Percentiles rank a stretch among this genome's conserved stretches.
Evolutionary conservation across 805 yeast genomes (phyloP).

Genomic region (Starmerella sirachaensis): DNA sequence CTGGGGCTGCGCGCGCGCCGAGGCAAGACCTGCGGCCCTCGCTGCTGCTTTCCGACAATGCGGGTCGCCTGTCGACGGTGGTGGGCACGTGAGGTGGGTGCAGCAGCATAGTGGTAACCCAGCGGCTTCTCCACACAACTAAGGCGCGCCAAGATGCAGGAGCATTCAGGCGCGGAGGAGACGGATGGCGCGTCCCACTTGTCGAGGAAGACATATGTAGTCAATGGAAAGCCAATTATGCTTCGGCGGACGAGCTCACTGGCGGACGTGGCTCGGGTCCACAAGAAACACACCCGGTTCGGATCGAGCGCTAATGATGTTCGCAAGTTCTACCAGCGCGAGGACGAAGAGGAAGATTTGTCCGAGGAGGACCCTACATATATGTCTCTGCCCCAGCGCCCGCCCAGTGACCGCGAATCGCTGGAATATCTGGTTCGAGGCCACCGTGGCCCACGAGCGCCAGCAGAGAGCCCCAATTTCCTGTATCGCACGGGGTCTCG

Average conservation of each 20-base stretch:
- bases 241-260: conserved; percentile 18
- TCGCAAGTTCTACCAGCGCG: conserved; percentile 14
- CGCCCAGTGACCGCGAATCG: not conserved
- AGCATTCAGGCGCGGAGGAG: no score
- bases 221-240: conserved; percentile 1
- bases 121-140: no score
- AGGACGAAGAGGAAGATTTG: conserved; percentile 1
- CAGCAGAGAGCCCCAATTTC: conserved; percentile 10
- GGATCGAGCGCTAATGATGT: conserved; percentile 11
- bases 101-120: no score
- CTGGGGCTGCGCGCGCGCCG: no score
- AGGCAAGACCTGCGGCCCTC: no score
- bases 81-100: no score
- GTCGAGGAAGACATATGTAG: not conserved
- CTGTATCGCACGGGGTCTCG: conserved; percentile 16
- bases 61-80: no score
- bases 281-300: conserved; percentile 7
- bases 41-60: no score
- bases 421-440: not conserved
- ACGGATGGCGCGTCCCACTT: conserved; percentile 2
- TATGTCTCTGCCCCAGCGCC: not conserved
- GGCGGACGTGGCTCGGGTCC: conserved; percentile 21
- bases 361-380: conserved; percentile 2
- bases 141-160: no score
- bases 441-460: conserved; percentile 1